Percentiles rank a stretch among this genome's conserved stretches.
Evolutionary conservation across 768 basidiomycete species (phyloP).

Genomic region (Leccinellum rugosiceps): DNA sequence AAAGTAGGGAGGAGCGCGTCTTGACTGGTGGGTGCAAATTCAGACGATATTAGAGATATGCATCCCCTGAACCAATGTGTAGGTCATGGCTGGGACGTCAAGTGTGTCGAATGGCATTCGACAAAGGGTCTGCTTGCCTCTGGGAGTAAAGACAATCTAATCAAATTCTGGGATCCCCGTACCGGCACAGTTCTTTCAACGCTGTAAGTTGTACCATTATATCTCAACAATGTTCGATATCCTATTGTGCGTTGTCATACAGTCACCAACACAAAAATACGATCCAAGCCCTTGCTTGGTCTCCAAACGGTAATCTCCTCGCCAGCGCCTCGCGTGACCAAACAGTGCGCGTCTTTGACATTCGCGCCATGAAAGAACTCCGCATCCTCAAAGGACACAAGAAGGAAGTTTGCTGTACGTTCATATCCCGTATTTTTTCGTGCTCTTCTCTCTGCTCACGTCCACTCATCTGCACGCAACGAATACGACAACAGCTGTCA

Average conservation of each 20-base stretch:
- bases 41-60: neutral
- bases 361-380: conserved; percentile 96
- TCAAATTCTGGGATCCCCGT: conserved; percentile 99
- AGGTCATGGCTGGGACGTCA: conserved; percentile 99
- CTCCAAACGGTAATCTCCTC: conserved; percentile 88
- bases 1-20: conserved; percentile 83
- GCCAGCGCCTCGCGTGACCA: conserved; percentile 96
- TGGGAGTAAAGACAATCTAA: conserved; percentile 95
- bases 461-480: neutral
- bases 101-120: conserved; percentile 98
- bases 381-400: conserved; percentile 92
- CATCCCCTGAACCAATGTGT: conserved; percentile 11
- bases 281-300: conserved; percentile 90
- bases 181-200: conserved; percentile 89
- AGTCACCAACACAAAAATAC: conserved; percentile 98
- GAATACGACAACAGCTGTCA: conserved; percentile 53
- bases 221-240: neutral
- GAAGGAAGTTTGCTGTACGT: conserved; percentile 95
- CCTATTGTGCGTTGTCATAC: conserved; percentile 30
- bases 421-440: neutral
- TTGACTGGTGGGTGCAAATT: conserved; percentile 58
- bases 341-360: conserved; percentile 94
- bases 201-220: conserved; percentile 49
- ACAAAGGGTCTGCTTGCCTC: conserved; percentile 93
- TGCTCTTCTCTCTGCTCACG: neutral